Percentiles rank a stretch among this genome's conserved stretches.
phyloP scores from a whole-genome alignment of 1,284 basidiomycete genomes.

The Anthracocystis walkeri region DNA sequence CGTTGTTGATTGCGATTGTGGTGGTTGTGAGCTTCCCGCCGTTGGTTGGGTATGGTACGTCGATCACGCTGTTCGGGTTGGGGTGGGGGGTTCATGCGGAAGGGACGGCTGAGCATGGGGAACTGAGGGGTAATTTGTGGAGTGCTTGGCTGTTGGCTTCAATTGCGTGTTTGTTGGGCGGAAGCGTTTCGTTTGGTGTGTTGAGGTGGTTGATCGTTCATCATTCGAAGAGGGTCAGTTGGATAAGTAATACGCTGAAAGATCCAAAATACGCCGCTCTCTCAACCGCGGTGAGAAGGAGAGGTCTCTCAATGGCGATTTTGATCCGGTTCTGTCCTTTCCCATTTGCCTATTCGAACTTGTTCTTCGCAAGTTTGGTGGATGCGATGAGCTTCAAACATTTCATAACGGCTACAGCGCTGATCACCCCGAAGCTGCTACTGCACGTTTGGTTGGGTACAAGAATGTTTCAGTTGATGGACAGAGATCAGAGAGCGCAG shows the following conservation, averaged over 20 bases:
- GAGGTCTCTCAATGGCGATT: conserved; percentile 59
- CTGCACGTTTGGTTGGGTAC: conserved; percentile 65
- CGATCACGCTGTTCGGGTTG: conserved; percentile 61
- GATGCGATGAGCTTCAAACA: conserved; percentile 48
- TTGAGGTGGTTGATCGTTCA: conserved; percentile 38
- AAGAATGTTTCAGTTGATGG: conserved; percentile 60
- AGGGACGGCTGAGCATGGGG: conserved; percentile 12
- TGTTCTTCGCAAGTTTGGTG: conserved; percentile 47
- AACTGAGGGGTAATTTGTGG: conserved; percentile 29
- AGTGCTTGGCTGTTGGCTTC: conserved; percentile 60
- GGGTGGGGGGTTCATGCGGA: conserved; percentile 53
- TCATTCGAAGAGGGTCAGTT: conserved; percentile 27
- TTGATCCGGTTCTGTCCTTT: conserved; percentile 65
- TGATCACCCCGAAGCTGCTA: conserved; percentile 64
- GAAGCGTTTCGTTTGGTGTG: conserved; percentile 46
- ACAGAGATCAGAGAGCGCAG: conserved; percentile 43
- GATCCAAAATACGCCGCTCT: conserved; percentile 59
- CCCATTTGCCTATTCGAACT: conserved; percentile 58
- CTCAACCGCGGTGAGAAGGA: conserved; percentile 52
- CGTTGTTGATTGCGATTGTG: conserved; percentile 33
- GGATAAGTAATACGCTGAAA: conserved; percentile 35
- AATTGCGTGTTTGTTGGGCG: conserved; percentile 54
- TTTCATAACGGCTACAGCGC: conserved; percentile 58
- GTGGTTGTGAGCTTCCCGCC: conserved; percentile 62
- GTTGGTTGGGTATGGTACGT: conserved; percentile 60